phyloP scores from a whole-genome alignment of 2,329 filamentous ascomycete species.

The Biscogniauxia marginata region DNA sequence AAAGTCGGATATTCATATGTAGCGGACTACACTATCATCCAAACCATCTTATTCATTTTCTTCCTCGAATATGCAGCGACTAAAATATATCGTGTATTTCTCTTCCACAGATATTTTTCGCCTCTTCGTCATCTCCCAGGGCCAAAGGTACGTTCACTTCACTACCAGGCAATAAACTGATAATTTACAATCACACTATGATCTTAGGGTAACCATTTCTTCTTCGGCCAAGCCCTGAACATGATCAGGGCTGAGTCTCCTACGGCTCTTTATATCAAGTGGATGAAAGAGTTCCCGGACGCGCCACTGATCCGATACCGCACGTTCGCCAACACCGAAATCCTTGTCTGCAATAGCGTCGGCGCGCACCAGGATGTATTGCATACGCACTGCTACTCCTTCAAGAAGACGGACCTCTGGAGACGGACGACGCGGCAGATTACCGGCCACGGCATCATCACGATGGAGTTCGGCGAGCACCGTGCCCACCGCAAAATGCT shows the following conservation, averaged over 20 bases:
- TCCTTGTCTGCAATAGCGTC: conserved; percentile 25
- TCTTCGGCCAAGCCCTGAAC: conserved; percentile 22
- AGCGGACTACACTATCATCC: neutral
- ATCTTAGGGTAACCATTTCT: conserved; percentile 18
- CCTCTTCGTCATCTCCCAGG: conserved; percentile 16
- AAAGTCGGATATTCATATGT: neutral
- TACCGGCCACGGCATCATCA: conserved; percentile 32
- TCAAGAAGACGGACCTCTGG: conserved; percentile 29
- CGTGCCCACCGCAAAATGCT: conserved; percentile 35
- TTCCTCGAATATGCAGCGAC: conserved; percentile 8
- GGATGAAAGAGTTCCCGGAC: conserved; percentile 24
- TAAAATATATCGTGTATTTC: conserved; percentile 13
- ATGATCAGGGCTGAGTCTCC: conserved; percentile 12
- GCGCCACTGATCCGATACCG: conserved; percentile 30
- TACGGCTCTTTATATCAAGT: conserved; percentile 19
- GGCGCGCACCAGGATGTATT: conserved; percentile 27
- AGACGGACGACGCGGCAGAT: conserved; percentile 24
- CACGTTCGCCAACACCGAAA: conserved; percentile 25
- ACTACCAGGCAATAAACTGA: neutral
- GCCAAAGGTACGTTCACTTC: conserved; percentile 9
- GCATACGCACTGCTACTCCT: conserved; percentile 31
- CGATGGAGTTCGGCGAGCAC: conserved; percentile 37
- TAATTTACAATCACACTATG: neutral
- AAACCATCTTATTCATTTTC: conserved; percentile 8
- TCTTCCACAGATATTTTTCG: conserved; percentile 17